Percentiles rank a stretch among this genome's conserved stretches.
Evolutionary conservation across 2,329 filamentous ascomycete species (phyloP).

Genomic region (Aspergillus puulaauensis): DNA sequence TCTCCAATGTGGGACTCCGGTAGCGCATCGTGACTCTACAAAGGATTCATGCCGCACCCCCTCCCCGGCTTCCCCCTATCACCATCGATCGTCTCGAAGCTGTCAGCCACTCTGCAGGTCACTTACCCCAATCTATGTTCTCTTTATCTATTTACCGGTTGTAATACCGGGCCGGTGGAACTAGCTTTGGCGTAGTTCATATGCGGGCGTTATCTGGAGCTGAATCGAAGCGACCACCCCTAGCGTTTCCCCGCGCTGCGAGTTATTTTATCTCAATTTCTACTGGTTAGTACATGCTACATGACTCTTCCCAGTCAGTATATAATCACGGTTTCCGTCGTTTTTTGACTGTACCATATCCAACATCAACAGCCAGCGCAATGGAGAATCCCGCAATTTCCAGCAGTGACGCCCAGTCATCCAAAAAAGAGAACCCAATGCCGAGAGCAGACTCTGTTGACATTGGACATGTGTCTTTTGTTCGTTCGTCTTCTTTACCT

Average conservation of each 20-base stretch:
- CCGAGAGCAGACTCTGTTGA: background rate
- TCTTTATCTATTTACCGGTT: background rate
- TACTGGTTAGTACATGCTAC: background rate
- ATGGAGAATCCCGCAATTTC: background rate
- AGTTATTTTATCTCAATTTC: background rate
- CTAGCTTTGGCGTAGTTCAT: background rate
- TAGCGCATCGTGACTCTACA: background rate
- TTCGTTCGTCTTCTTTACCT: background rate
- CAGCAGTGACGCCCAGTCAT: background rate
- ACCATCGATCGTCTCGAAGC: background rate
- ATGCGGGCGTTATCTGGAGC: background rate
- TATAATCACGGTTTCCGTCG: background rate
- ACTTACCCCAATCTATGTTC: background rate
- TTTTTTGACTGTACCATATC: too few species aligned
- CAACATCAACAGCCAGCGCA: background rate
- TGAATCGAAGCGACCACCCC: background rate
- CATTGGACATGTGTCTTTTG: background rate
- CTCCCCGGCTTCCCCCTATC: background rate
- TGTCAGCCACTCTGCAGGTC: background rate
- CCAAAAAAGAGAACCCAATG: background rate
- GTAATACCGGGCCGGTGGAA: background rate
- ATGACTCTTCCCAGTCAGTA: background rate
- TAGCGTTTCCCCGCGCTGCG: background rate
- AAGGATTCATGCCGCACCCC: background rate
- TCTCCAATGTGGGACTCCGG: background rate